A percentile compares a stretch with the other conserved stretches of the same genome.
phyloP scores from a whole-genome alignment of 2,329 filamentous ascomycete genomes.

The Grosmannia penicillata region DNA sequence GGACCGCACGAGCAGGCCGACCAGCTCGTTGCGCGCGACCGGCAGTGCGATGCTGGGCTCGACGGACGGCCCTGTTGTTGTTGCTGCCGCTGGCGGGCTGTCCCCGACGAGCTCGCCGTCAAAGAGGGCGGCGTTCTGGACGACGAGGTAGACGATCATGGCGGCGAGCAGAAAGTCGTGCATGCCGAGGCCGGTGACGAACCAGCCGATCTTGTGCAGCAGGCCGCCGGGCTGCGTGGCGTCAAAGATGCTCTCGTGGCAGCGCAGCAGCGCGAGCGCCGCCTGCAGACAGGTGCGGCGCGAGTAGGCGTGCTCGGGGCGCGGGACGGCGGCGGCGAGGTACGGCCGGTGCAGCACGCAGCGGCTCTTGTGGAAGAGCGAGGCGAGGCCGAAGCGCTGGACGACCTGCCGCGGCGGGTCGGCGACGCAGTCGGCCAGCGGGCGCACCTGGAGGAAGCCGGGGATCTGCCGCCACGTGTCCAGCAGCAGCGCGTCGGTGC shows the following conservation, averaged over 20 bases:
- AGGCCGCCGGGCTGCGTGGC: constrained; percentile 37
- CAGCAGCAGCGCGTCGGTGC: constrained; percentile 29
- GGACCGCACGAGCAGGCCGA: constrained; percentile 25
- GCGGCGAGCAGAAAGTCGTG: constrained; percentile 48
- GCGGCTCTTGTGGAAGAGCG: constrained; percentile 38
- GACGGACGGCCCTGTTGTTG: too few relatives aligned
- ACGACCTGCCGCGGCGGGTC: constrained; percentile 32
- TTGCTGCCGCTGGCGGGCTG: not conserved
- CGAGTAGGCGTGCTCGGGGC: constrained; percentile 35
- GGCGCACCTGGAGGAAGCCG: constrained; percentile 29
- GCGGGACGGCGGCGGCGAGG: constrained; percentile 26
- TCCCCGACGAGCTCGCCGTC: constrained; percentile 5
- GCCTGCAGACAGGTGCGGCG: constrained; percentile 33
- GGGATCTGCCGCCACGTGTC: constrained; percentile 31
- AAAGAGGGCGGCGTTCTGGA: constrained; percentile 23
- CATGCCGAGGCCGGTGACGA: constrained; percentile 39
- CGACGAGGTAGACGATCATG: constrained; percentile 42
- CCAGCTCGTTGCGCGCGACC: constrained; percentile 17
- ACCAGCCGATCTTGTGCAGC: constrained; percentile 38
- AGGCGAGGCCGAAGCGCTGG: constrained; percentile 36
- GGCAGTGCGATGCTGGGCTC: constrained; percentile 20
- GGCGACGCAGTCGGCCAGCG: constrained; percentile 32
- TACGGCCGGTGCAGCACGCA: constrained; percentile 42
- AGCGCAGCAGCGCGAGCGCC: constrained; percentile 30
- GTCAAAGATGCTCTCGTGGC: constrained; percentile 31